Percentiles rank a stretch among this genome's conserved stretches.
phyloP scores from a whole-genome alignment of 208 protist species.

The Trypanosomatidae sp. region DNA sequence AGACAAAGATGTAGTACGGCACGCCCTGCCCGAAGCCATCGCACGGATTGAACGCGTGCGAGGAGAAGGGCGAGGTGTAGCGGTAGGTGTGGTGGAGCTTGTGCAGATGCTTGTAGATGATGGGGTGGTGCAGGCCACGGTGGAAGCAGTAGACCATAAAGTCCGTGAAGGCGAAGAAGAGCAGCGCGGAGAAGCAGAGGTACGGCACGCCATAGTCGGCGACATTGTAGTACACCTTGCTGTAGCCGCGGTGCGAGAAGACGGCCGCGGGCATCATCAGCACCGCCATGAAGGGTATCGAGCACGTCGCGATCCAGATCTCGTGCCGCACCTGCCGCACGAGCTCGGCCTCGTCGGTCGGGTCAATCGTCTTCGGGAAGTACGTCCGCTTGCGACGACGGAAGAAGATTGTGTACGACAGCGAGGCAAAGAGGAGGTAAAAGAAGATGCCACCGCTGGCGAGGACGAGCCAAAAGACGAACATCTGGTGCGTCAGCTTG shows the following conservation, averaged over 20 bases:
- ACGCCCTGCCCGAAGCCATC: conserved; percentile 87
- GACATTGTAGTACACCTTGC: conserved; percentile 65
- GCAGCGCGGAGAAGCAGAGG: conserved; percentile 37
- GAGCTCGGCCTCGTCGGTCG: conserved; percentile 23
- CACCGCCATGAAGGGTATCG: conserved; percentile 69
- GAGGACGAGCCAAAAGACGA: conserved; percentile 63
- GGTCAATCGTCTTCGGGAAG: conserved; percentile 62
- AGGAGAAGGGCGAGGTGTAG: conserved; percentile 83
- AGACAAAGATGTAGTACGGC: conserved; percentile 90
- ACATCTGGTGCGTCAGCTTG: conserved; percentile 34
- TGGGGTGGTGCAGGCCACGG: conserved; percentile 82
- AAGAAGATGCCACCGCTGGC: conserved; percentile 40
- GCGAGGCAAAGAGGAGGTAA: conserved; percentile 34
- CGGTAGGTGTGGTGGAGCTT: conserved; percentile 89
- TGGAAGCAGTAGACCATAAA: conserved; percentile 92
- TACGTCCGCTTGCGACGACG: conserved; percentile 23
- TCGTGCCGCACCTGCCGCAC: conserved; percentile 36
- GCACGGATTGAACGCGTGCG: conserved; percentile 88
- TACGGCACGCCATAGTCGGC: conserved; percentile 66
- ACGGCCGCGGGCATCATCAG: conserved; percentile 59
- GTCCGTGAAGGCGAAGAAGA: conserved; percentile 89
- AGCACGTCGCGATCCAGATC: conserved; percentile 59
- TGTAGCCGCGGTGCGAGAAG: conserved; percentile 63
- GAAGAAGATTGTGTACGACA: conserved; percentile 54
- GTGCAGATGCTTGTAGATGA: conserved; percentile 85